Base-by-base conservation (phyloP, 768 basidiomycete species). In the Cantharellus anzutake region DNA sequence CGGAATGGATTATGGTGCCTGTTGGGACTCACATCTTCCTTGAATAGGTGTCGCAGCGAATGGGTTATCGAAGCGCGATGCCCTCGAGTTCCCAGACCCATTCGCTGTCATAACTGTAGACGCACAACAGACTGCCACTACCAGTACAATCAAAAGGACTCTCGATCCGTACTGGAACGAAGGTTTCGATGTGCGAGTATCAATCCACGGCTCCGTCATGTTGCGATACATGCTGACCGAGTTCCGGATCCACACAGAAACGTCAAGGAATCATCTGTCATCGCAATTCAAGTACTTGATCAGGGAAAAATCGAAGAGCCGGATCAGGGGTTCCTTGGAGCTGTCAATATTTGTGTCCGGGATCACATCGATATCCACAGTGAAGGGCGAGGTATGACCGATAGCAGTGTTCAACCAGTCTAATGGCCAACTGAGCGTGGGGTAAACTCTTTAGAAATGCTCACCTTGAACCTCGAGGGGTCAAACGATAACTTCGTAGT, bases 61-160 rank as follows among this genome's bases (percentile, higher is more conserved):
- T 73, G 86, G 86, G 11, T 74, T 96, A 20, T 85, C 85, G 53
- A 96, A 94, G 74, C 86, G 91, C 60, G 91, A 96, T 74, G 90
- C 93, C 59, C 92, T 96, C 69, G 82, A 92, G 58, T 82, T 97
- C 3, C 96, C 94, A 2, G 93, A 98, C 71, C 94, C 96, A 3
- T 97, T 98, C 69, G 94, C 96, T 3, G 92, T 99, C 67, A 86
- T 99, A 70, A 97, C 94, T 29, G 92, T 98, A 48, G 96, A 99
- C 65, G 90, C 91, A 2, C 91, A 96, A 70, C 93, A 97, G 71
- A 98, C 93, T 0, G 86, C 90, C 65, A 94, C 94, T 0, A 98
- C 93, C 14, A 89, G 86, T 60, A 94, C 94, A 40, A 96, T 98
- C 68, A 97, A 91, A 76, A 93, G 89, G 73, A 90, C 89, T 0